phyloP scores from a whole-genome alignment of 768 basidiomycete genomes.

The Saitozyma sp. region DNA sequence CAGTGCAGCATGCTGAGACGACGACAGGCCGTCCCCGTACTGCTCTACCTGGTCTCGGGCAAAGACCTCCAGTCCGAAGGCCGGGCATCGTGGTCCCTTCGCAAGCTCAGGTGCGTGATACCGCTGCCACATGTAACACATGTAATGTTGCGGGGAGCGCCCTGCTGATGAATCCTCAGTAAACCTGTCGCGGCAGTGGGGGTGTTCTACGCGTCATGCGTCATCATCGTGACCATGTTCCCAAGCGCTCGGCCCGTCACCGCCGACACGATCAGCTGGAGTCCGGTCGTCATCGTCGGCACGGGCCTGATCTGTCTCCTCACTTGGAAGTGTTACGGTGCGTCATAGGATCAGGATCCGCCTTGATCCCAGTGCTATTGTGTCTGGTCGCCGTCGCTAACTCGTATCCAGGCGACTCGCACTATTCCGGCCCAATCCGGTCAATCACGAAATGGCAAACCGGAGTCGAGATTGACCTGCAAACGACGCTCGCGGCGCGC shows the following conservation, averaged over 20 bases:
- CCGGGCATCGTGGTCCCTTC: conserved; percentile 52
- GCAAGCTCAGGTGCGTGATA: conserved; percentile 27
- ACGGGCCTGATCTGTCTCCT: conserved; percentile 42
- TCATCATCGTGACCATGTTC: conserved; percentile 47
- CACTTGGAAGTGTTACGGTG: conserved; percentile 54
- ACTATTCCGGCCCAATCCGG: conserved; percentile 55
- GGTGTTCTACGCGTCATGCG: conserved; percentile 27
- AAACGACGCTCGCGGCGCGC: conserved; percentile 35
- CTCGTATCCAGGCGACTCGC: conserved; percentile 20
- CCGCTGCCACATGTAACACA: too few relatives aligned
- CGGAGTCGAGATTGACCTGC: conserved; percentile 54
- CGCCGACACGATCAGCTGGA: conserved; percentile 47
- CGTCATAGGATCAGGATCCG: conserved; percentile 6
- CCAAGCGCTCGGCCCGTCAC: conserved; percentile 49
- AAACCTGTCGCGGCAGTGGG: conserved; percentile 39
- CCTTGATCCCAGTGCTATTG: not conserved
- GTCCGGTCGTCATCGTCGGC: conserved; percentile 47
- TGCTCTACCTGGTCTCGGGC: conserved; percentile 42
- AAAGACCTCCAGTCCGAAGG: conserved; percentile 50
- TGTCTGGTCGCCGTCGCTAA: not conserved
- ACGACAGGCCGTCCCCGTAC: conserved; percentile 34
- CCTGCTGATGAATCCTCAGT: conserved; percentile 10
- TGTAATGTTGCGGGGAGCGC: too few relatives aligned
- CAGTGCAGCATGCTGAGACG: conserved; percentile 12
- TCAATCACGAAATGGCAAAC: conserved; percentile 54